A percentile compares a stretch with the other conserved stretches of the same genome.
Conservation (phyloP, 1,139 yeast species). For the Sugiyamaella grinbergsii region DNA sequence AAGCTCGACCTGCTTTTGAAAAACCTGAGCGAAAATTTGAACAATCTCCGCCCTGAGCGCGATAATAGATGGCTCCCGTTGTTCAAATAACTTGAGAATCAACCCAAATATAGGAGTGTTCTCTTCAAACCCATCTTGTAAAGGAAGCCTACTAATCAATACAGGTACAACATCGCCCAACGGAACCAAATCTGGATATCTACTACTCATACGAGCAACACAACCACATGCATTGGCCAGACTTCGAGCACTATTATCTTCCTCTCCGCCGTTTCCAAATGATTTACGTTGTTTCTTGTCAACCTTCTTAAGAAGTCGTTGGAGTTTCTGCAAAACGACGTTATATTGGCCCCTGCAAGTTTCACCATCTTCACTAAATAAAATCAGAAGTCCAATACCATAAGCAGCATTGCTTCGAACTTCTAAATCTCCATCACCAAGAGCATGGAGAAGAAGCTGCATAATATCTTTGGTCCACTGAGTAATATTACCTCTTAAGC, state of each 20-base stretch:
- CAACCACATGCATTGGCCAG: conserved; percentile 97
- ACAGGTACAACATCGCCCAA: conserved; percentile 77
- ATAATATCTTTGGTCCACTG: conserved; percentile 71
- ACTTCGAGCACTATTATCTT: conserved; percentile 81
- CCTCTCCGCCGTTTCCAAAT: conserved; percentile 60
- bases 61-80: conserved; percentile 58
- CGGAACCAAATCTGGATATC: conserved; percentile 74
- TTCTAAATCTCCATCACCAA: conserved; percentile 80
- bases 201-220: conserved; percentile 86
- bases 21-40: conserved; percentile 68
- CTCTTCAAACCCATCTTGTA: conserved; percentile 88
- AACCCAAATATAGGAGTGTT: conserved; percentile 86
- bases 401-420: conserved; percentile 96
- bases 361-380: conserved; percentile 50
- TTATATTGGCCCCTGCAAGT: conserved; percentile 68
- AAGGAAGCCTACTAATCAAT: conserved; percentile 77
- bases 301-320: conserved; percentile 75
- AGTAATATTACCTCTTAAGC: conserved; percentile 63
- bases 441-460: conserved; percentile 65
- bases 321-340: conserved; percentile 71
- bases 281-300: conserved; percentile 54
- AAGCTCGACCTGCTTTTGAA: conserved; percentile 68
- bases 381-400: conserved; percentile 84
- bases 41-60: conserved; percentile 65
- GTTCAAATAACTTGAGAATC: conserved; percentile 68